phyloP scores from a whole-genome alignment of 164 flowering plant genomes.

The Akebia trifoliata region DNA sequence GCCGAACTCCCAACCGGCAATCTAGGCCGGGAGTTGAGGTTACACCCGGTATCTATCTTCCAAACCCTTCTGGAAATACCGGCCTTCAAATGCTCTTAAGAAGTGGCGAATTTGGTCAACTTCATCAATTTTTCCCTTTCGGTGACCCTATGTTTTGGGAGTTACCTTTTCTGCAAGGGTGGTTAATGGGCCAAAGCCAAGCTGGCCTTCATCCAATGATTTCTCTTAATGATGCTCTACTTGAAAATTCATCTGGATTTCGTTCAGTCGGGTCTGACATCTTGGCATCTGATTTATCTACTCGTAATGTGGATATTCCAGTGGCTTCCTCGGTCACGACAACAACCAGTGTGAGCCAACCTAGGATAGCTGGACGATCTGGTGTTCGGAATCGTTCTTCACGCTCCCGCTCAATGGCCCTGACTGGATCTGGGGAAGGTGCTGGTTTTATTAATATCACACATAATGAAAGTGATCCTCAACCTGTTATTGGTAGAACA shows the following conservation, averaged over 20 bases:
- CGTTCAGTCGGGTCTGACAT: slow-evolving; percentile 20
- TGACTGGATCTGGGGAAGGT: slow-evolving; percentile 38
- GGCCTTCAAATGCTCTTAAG: slow-evolving; percentile 30
- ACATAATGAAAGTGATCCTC: slow-evolving; percentile 46
- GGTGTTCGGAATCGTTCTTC: slow-evolving; percentile 45
- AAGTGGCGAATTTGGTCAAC: slow-evolving; percentile 28
- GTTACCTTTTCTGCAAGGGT: slow-evolving; percentile 85
- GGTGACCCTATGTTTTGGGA: slow-evolving; percentile 75
- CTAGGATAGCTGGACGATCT: slow-evolving; percentile 45
- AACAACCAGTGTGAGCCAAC: slow-evolving; percentile 24
- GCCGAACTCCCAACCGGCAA: slow-evolving; percentile 8
- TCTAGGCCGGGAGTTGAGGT: slow-evolving; percentile 15
- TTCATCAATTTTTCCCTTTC: slow-evolving; percentile 46
- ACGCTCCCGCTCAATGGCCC: slow-evolving; percentile 33
- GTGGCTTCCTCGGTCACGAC: slow-evolving; percentile 29
- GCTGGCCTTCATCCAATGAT: slow-evolving; percentile 40
- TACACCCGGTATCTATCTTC: slow-evolving; percentile 18
- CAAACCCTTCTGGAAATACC: slow-evolving; percentile 19
- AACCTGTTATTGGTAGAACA: slow-evolving; percentile 44
- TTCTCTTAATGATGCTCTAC: slow-evolving; percentile 27
- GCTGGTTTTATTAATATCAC: slow-evolving; percentile 20
- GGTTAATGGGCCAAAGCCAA: slow-evolving; percentile 88
- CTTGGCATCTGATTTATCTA: slow-evolving; percentile 19
- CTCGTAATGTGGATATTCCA: slow-evolving; percentile 22
- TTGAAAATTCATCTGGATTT: slow-evolving; percentile 33